Base-by-base conservation (phyloP, 352 stramenopile species). In the Pythium brassicae region DNA sequence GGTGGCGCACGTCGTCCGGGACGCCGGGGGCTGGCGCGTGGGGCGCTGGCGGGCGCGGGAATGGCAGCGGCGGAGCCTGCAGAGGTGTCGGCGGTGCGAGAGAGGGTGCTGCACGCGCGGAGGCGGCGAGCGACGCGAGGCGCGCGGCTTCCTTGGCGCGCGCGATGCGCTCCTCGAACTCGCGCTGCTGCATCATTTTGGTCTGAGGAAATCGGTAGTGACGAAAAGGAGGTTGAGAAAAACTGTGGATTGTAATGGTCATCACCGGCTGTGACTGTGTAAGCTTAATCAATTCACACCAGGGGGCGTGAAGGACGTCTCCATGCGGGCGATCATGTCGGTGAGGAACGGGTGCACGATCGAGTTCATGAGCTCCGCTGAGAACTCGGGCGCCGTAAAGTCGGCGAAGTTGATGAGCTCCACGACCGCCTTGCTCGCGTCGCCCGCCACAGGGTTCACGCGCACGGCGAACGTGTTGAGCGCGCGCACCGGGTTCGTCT, bases 81-180 rank as follows among this genome's bases (percentile, higher is more conserved):
- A 57, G 48, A 4, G 26, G 45, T 23, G 53, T 17, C 17, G 54
- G 35, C 0, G 20, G 56, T 29, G 14, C 32, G 32, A 20, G 48
- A 32, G 49, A 11, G 27, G 40, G n/a, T 25, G 54, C 47, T 17
- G 35, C 49, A 0, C 73, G 76, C 15, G 69, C 40, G 27, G 61
- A 45, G 8, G 66, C 73, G 8, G 72, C 71, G 39, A 83, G 70
- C 7, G 77, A 82, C 25, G 77, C 66, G 50, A 87, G 55, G 6
- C 77, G 74, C 34, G 72, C 74, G 4, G 74, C 70, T 39, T 83
- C 71, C 47, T 84, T 80, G 34, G 74, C 74, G 48, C 76, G 66
- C 6, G 74, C 74, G 29, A 86, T 85, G 32, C 71, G 74, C 51
- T 71, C 63, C 53, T 86, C 70, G 70, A 87, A 83, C 35, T 67